phyloP scores from a whole-genome alignment of 1,139 yeast genomes.

The Hyphopichia fennica region DNA sequence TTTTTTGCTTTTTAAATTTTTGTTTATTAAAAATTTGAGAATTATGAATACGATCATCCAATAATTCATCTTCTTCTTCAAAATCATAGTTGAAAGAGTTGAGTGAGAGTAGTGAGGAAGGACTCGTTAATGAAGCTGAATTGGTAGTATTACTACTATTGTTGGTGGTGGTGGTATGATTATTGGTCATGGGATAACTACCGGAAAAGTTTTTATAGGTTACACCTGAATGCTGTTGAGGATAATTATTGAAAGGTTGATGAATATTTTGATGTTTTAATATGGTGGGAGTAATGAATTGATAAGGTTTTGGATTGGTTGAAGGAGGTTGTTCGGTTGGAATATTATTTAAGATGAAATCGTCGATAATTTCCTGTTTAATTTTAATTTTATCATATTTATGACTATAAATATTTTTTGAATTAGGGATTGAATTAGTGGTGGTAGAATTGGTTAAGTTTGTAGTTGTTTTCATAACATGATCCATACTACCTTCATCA shows the following conservation, averaged over 20 bases:
- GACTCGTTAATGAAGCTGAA: conserved; percentile 29
- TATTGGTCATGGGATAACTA: no score
- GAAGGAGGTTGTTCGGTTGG: conserved; percentile 20
- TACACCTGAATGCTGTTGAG: conserved; percentile 1
- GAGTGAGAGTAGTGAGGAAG: conserved; percentile 34
- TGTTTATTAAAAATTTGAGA: background rate
- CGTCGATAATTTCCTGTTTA: conserved; percentile 44
- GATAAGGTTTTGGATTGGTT: conserved; percentile 6
- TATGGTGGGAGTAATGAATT: conserved; percentile 17
- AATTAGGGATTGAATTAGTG: background rate
- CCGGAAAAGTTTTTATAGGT: background rate
- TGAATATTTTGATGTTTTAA: conserved; percentile 11
- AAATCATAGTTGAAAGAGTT: conserved; percentile 28
- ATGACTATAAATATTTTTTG: background rate
- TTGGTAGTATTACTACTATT: background rate
- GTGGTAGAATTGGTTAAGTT: conserved; percentile 7
- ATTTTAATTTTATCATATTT: conserved; percentile 28
- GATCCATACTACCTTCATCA: conserved; percentile 16
- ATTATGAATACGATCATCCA: background rate
- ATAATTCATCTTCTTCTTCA: conserved; percentile 9
- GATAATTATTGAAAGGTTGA: conserved; percentile 2
- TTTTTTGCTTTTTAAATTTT: conserved; percentile 2
- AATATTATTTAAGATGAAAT: conserved; percentile 38
- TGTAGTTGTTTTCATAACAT: conserved; percentile 8
- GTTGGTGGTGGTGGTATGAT: no score